A percentile compares a stretch with the other conserved stretches of the same genome.
These are phyloP conservation scores for Noccaea caerulescens DNA, from an alignment of 345 rosid genomes.

Conservation along the genomic window DNA sequence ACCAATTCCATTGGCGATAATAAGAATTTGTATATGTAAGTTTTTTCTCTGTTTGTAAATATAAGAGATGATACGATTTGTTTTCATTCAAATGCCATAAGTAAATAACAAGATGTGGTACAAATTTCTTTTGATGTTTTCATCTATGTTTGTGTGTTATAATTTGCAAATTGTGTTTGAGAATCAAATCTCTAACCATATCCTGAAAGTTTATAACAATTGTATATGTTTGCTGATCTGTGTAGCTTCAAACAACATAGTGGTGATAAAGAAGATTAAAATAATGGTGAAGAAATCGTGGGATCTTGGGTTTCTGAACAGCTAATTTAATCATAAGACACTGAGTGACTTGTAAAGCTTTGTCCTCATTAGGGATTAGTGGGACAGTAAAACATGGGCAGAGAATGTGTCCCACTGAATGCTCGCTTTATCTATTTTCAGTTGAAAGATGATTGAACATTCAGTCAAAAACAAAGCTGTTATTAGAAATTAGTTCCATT, in stretches of 20 bases:
- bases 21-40: neutral
- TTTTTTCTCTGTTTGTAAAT: neutral
- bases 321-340: constrained; percentile 57
- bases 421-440: constrained; percentile 18
- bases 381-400: constrained; percentile 81
- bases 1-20: neutral
- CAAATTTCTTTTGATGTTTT: neutral
- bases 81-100: neutral
- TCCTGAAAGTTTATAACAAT: neutral
- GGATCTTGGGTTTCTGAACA: constrained; percentile 68
- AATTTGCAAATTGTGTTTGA: neutral
- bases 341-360: constrained; percentile 63
- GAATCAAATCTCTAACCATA: constrained; percentile 9
- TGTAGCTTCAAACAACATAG: constrained; percentile 25
- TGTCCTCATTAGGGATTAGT: constrained; percentile 62
- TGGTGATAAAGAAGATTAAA: constrained; percentile 27
- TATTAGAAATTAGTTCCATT: too few relatives aligned
- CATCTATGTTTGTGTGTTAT: neutral
- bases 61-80: constrained; percentile 8
- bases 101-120: neutral
- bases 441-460: neutral
- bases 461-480: neutral
- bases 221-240: constrained; percentile 22
- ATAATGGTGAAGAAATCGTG: constrained; percentile 53
- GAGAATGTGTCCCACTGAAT: constrained; percentile 62